phyloP scores from a whole-genome alignment of 805 yeast genomes.

The Hanseniaspora taiwanica region DNA sequence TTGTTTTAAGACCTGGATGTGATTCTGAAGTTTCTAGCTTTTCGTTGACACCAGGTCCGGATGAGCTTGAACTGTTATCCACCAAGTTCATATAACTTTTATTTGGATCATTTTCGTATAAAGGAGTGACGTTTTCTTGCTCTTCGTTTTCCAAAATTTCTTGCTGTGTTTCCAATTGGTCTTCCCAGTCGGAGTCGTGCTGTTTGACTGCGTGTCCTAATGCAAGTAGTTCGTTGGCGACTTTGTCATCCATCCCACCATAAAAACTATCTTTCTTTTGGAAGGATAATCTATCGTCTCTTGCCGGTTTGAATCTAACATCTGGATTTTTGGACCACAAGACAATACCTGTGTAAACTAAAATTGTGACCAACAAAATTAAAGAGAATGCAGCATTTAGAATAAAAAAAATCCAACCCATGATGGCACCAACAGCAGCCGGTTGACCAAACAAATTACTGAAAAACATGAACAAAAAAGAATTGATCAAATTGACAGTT shows the following conservation, averaged over 20 bases:
- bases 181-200: conserved; percentile 64
- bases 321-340: conserved; percentile 75
- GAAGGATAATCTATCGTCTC: conserved; percentile 87
- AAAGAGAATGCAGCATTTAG: conserved; percentile 82
- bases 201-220: conserved; percentile 75
- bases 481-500: conserved; percentile 61
- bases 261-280: conserved; percentile 32
- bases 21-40: conserved; percentile 3
- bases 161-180: conserved; percentile 30
- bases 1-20: conserved; percentile 3
- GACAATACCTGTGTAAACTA: conserved; percentile 51
- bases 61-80: background rate
- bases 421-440: conserved; percentile 61
- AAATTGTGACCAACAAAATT: conserved; percentile 54
- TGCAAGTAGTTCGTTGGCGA: conserved; percentile 46
- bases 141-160: conserved; percentile 4
- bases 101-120: conserved; percentile 1
- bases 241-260: conserved; percentile 21
- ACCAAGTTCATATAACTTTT: too few relatives aligned
- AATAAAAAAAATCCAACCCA: conserved; percentile 87
- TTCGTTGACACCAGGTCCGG: conserved; percentile 8
- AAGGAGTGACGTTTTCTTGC: conserved; percentile 4
- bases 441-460: conserved; percentile 76
- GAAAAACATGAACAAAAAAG: conserved; percentile 76
- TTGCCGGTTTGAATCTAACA: conserved; percentile 75